Percentiles rank a stretch among this genome's conserved stretches.
Evolutionary conservation across 768 basidiomycete genomes (phyloP).

Genomic region (Mycena crocata): DNA sequence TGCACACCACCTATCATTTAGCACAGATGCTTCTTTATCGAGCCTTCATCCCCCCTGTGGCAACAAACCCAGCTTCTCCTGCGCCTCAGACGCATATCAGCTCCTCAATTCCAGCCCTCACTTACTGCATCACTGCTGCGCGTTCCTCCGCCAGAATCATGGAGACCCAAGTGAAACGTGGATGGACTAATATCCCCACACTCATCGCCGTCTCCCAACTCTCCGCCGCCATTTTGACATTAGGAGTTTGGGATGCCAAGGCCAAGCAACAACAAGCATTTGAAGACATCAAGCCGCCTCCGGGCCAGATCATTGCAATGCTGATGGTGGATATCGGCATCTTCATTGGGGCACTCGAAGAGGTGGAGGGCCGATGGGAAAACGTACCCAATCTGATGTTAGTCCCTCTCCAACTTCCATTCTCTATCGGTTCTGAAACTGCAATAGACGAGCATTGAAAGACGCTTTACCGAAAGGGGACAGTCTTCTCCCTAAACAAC

Average conservation of each 20-base stretch:
- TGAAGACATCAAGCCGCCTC: conserved; percentile 49
- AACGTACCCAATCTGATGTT: conserved; percentile 46
- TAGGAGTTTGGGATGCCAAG: conserved; percentile 70
- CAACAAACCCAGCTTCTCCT: conserved; percentile 34
- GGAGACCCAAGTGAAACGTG: conserved; percentile 59
- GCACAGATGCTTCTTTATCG: conserved; percentile 77
- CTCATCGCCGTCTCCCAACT: conserved; percentile 61
- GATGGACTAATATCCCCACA: conserved; percentile 55
- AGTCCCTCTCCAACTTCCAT: conserved; percentile 29
- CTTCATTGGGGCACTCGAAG: conserved; percentile 59
- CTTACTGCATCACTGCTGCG: conserved; percentile 70
- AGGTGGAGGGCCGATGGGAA: conserved; percentile 49
- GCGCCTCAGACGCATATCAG: no score
- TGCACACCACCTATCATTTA: conserved; percentile 71
- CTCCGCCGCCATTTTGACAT: conserved; percentile 63
- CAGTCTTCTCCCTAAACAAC: neutral
- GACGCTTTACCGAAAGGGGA: conserved; percentile 31
- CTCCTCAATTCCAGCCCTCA: conserved; percentile 57
- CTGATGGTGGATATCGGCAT: conserved; percentile 51
- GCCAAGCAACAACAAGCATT: conserved; percentile 53
- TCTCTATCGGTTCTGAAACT: neutral
- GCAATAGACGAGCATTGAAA: conserved; percentile 14
- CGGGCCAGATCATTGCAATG: conserved; percentile 47
- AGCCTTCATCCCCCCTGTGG: conserved; percentile 66
- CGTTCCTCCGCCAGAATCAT: conserved; percentile 71